Evolutionary conservation across 176 grass and related monocot species (phyloP).

Genomic region (Carex kokanica): DNA sequence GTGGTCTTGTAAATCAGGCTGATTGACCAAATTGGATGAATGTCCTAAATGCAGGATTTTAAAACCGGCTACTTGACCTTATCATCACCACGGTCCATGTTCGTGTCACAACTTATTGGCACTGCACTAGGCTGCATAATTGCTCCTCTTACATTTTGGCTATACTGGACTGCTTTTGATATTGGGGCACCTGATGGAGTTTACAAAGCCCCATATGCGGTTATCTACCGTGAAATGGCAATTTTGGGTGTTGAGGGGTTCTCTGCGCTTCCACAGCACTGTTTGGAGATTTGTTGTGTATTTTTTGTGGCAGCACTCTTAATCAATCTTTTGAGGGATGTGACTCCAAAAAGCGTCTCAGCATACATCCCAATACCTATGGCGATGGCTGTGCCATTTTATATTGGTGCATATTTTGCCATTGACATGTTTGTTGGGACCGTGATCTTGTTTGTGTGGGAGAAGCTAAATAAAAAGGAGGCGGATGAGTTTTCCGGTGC

Average conservation of each 20-base stretch:
- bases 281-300: constrained; percentile 52
- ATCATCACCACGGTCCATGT: constrained; percentile 80
- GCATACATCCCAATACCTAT: constrained; percentile 73
- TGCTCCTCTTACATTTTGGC: constrained; percentile 82
- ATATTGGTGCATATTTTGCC: constrained; percentile 86
- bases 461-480: constrained; percentile 57
- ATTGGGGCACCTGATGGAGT: constrained; percentile 65
- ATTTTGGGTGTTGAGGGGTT: constrained; percentile 80
- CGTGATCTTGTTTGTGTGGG: constrained; percentile 64
- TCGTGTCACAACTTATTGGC: constrained; percentile 78
- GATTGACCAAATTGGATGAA: background rate
- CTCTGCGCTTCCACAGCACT: constrained; percentile 59
- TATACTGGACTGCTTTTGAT: constrained; percentile 78
- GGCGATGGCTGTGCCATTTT: constrained; percentile 87
- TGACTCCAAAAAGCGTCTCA: constrained; percentile 45
- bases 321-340: constrained; percentile 54
- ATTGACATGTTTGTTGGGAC: constrained; percentile 89
- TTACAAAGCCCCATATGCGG: constrained; percentile 83
- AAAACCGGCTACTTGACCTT: constrained; percentile 89
- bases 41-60: constrained; percentile 68
- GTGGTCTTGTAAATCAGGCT: background rate
- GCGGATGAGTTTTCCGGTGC: constrained; percentile 61
- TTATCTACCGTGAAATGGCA: constrained; percentile 77
- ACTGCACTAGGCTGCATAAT: constrained; percentile 69
- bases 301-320: constrained; percentile 57